Evolutionary conservation across 1,139 yeast species (phyloP).

Genomic region (Petasospora fabianii): DNA sequence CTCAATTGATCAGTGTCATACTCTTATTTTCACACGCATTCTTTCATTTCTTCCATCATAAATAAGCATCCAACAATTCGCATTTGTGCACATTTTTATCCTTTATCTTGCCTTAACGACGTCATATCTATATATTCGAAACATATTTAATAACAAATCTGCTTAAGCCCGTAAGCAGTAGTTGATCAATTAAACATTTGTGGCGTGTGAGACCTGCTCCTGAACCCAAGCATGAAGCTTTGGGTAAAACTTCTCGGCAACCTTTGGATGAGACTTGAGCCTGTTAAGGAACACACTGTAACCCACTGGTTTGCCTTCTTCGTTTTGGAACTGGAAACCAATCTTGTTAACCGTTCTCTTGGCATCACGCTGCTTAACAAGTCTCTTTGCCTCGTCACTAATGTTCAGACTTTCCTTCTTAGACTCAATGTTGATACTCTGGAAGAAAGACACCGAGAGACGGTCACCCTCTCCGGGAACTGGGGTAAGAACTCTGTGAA

Average conservation of each 20-base stretch:
- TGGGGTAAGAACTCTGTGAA: conserved; percentile 61
- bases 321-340: conserved; percentile 52
- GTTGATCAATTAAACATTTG: conserved; percentile 12
- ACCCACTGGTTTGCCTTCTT: conserved; percentile 45
- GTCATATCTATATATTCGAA: no score
- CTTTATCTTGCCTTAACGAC: no score
- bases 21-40: background rate
- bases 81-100: no score
- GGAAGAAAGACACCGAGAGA: conserved; percentile 52
- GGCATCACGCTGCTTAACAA: conserved; percentile 38
- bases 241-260: conserved; percentile 62
- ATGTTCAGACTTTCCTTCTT: conserved; percentile 38
- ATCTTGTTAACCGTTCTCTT: conserved; percentile 38
- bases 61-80: no score
- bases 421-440: conserved; percentile 47
- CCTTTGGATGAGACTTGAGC: conserved; percentile 65
- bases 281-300: conserved; percentile 60
- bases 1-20: background rate
- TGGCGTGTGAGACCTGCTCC: conserved; percentile 20
- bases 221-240: conserved; percentile 30
- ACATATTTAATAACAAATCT: no score
- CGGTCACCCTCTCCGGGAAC: conserved; percentile 49
- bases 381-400: conserved; percentile 33
- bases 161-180: no score
- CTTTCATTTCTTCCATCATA: background rate